Evolutionary conservation across 495 filamentous ascomycete genomes (phyloP).

Genomic region (Neurospora sp.): DNA sequence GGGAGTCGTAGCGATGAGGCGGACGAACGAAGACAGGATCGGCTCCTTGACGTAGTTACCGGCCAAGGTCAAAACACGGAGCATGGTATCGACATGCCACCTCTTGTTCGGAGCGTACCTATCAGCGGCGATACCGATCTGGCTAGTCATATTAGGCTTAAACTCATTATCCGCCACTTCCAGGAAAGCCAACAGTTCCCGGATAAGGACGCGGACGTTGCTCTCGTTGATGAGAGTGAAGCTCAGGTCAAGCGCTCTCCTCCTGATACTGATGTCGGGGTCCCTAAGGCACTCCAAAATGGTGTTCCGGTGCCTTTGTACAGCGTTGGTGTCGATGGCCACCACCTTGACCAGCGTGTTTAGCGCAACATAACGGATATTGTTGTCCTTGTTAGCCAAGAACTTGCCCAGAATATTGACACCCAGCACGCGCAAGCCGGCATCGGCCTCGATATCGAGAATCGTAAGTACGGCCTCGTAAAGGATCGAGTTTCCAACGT

Average conservation of each 20-base stretch:
- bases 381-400: conserved; percentile 94
- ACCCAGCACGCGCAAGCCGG: conserved; percentile 82
- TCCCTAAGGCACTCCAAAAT: conserved; percentile 94
- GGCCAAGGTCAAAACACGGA: conserved; percentile 86
- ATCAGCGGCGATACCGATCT: conserved; percentile 95
- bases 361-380: conserved; percentile 94
- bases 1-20: conserved; percentile 86
- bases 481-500: conserved; percentile 94
- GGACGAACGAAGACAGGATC: conserved; percentile 91
- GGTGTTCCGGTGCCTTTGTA: conserved; percentile 93
- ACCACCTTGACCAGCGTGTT: conserved; percentile 98
- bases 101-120: conserved; percentile 91
- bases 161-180: conserved; percentile 98
- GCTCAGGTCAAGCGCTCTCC: conserved; percentile 88
- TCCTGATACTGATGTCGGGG: conserved; percentile 96
- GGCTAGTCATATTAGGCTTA: conserved; percentile 92
- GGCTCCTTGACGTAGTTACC: conserved; percentile 97
- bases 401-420: conserved; percentile 99
- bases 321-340: conserved; percentile 93
- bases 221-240: conserved; percentile 96
- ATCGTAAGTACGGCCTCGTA: conserved; percentile 98
- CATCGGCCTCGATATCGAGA: conserved; percentile 95
- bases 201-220: conserved; percentile 85
- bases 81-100: conserved; percentile 97
- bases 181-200: conserved; percentile 86